These are phyloP conservation scores for Calcarisporium arbuscula DNA, from an alignment of 2,329 filamentous ascomycete genomes.

Conservation along the genomic window DNA sequence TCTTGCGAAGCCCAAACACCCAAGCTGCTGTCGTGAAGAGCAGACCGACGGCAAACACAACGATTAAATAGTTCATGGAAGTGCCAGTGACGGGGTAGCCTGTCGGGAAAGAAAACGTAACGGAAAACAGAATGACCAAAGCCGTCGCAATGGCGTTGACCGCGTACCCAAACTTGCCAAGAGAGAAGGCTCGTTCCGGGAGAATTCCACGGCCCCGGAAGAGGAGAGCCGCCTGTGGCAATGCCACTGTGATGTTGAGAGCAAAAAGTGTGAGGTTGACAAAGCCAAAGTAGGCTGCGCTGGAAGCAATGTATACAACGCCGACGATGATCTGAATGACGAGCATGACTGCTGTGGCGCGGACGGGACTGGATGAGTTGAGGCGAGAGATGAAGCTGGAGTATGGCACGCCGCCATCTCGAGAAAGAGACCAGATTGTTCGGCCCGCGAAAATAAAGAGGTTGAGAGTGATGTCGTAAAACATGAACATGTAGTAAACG, in stretches of 20 bases:
- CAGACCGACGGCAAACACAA: slow-evolving; percentile 17
- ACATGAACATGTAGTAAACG: slow-evolving; percentile 19
- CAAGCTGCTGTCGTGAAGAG: slow-evolving; percentile 13
- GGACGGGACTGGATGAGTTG: slow-evolving; percentile 15
- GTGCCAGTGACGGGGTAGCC: slow-evolving; percentile 12
- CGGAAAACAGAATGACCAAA: slow-evolving; percentile 16
- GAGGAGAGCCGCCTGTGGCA: slow-evolving; percentile 16
- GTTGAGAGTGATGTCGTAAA: slow-evolving; percentile 20
- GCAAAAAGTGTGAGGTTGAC: slow-evolving; percentile 17
- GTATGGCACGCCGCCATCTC: slow-evolving; percentile 18
- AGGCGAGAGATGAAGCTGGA: slow-evolving; percentile 15
- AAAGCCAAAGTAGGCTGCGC: slow-evolving; percentile 18
- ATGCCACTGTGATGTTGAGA: slow-evolving; percentile 17
- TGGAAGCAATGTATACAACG: slow-evolving; percentile 16
- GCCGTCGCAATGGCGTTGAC: slow-evolving; percentile 15
- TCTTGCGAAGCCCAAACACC: slow-evolving; percentile 14
- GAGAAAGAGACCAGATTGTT: slow-evolving; percentile 18
- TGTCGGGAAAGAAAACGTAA: slow-evolving; percentile 17
- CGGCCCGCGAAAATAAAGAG: slow-evolving; percentile 18
- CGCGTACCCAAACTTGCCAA: slow-evolving; percentile 16
- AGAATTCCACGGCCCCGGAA: slow-evolving; percentile 16
- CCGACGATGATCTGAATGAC: slow-evolving; percentile 19
- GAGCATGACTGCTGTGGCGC: slow-evolving; percentile 19
- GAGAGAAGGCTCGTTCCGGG: slow-evolving; percentile 17
- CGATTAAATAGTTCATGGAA: slow-evolving; percentile 20